phyloP scores from a whole-genome alignment of 164 flowering plant genomes.

The Paratinospora sagittata region DNA sequence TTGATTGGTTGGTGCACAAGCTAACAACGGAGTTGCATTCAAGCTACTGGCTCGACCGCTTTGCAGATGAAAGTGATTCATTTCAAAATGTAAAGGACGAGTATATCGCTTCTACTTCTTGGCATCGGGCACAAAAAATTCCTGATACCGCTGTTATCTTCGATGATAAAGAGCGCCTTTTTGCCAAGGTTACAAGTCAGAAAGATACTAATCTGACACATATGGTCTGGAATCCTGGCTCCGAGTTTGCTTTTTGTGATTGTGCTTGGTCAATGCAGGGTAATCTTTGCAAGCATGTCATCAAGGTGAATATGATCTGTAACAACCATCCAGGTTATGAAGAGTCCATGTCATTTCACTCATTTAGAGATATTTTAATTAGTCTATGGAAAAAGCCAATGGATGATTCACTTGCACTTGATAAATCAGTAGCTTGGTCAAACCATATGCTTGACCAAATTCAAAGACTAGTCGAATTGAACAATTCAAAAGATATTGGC shows the following conservation, averaged over 20 bases:
- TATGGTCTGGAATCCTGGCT: slow-evolving; percentile 87
- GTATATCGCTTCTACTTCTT: slow-evolving; percentile 82
- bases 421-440: slow-evolving; percentile 71
- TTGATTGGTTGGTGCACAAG: slow-evolving; percentile 95
- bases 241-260: slow-evolving; percentile 87
- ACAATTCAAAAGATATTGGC: slow-evolving; percentile 46
- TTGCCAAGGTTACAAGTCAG: slow-evolving; percentile 70
- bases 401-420: slow-evolving; percentile 78
- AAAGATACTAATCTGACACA: slow-evolving; percentile 41
- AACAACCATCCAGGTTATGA: slow-evolving; percentile 29
- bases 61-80: slow-evolving; percentile 86
- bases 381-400: slow-evolving; percentile 50
- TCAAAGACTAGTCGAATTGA: slow-evolving; percentile 62
- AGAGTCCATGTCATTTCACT: slow-evolving; percentile 65
- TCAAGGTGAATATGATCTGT: slow-evolving; percentile 82
- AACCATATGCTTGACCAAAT: slow-evolving; percentile 66
- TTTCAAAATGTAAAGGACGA: slow-evolving; percentile 80
- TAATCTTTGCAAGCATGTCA: slow-evolving; percentile 90
- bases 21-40: slow-evolving; percentile 90
- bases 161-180: slow-evolving; percentile 44
- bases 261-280: slow-evolving; percentile 92
- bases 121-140: slow-evolving; percentile 80
- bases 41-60: slow-evolving; percentile 85
- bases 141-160: slow-evolving; percentile 55
- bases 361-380: slow-evolving; percentile 46